Evolutionary conservation across 768 basidiomycete species (phyloP), one percentile per base, ranked within the genome.

Genomic region (Tulasnella sp.): DNA sequence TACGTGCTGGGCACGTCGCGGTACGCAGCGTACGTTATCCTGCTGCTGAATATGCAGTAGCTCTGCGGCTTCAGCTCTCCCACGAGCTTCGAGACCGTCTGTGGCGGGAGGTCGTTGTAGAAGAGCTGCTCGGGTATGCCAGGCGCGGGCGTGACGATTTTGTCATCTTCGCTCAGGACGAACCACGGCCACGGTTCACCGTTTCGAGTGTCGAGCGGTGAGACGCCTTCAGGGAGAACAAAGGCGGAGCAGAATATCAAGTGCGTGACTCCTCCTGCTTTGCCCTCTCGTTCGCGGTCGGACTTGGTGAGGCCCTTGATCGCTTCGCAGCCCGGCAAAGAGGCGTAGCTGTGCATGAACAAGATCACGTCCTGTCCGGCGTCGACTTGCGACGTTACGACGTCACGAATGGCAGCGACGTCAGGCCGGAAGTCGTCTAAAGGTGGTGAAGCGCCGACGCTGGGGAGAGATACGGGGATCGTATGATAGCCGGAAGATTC

Each of bases 71-170:
- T n/a, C 24, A 64, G n/a, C 60, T 64, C 60, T 2, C 2, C 22
- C 12, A 64, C 60, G 60, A 64, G 60, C n/a, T 64, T 64, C 31
- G 60, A 24, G n/a, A 28, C 60, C n/a, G 31, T n/a, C 5, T 64
- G 28, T 9, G 60, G 60, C n/a, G 60, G n/a, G 11, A 64, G 60
- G n/a, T 64, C 60, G 60, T 64, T 64, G 60, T 64, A 64, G 60
- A 64, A 64, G 60, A 64, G 60, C n/a, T 64, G 24, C 14, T 64
- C 60, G 60, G 60, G 60, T 5, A 28, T 64, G n/a, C 60, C 60
- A 7, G 60, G 60, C 7, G n/a, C 31, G 11, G 60, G 60, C 12
- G 60, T 64, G 60, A 64, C 60, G 60, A 64, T 24, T 64, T 64
- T 64, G 1, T 31, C 31, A 12, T 69, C 64, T 0, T 28, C 24